Evolutionary conservation across 306 rosid genomes (phyloP).

Genomic region (Glycine tomentella): DNA sequence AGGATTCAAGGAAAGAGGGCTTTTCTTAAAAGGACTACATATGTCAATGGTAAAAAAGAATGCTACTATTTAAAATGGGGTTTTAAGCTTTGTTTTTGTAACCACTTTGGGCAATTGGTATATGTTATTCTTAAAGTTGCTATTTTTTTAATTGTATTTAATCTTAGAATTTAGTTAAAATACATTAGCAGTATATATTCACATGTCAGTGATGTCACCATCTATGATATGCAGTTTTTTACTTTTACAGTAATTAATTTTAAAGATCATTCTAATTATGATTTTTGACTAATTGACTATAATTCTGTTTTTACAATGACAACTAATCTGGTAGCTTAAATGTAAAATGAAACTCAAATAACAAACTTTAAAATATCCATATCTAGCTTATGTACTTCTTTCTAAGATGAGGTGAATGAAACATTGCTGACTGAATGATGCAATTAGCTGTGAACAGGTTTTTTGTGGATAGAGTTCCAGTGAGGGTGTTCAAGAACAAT

Average conservation of each 20-base stretch:
- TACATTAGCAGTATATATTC: too few relatives aligned
- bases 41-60: neutral
- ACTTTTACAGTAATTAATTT: too few relatives aligned
- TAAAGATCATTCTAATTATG: too few relatives aligned
- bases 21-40: neutral
- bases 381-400: neutral
- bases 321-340: too few relatives aligned
- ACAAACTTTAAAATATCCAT: neutral
- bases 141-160: too few relatives aligned
- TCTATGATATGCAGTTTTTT: too few relatives aligned
- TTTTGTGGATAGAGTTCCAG: slow-evolving; percentile 76
- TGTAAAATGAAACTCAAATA: too few relatives aligned
- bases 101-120: neutral
- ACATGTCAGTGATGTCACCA: too few relatives aligned
- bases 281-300: too few relatives aligned
- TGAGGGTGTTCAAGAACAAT: slow-evolving; percentile 87
- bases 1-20: neutral
- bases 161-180: too few relatives aligned
- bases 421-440: slow-evolving; percentile 22
- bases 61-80: neutral
- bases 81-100: neutral
- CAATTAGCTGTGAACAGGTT: slow-evolving; percentile 60
- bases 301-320: too few relatives aligned
- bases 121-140: neutral
- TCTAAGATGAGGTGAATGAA: neutral